Base-by-base conservation (phyloP, 352 stramenopile species). In the Globisporangium acanthophoron region DNA sequence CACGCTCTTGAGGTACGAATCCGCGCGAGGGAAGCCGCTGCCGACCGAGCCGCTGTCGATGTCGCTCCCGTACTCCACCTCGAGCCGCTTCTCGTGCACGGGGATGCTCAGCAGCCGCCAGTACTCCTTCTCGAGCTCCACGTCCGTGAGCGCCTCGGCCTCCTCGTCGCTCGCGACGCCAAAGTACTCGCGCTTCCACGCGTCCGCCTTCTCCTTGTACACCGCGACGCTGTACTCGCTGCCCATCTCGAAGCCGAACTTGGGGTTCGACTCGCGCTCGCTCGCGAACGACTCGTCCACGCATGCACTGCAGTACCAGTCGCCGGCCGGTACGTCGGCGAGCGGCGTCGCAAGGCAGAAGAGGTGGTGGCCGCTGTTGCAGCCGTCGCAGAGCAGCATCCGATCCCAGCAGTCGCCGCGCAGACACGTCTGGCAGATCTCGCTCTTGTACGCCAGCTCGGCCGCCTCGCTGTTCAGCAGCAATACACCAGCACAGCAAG, bases 11-110 rank as follows among this genome's bases (percentile, higher is more conserved):
- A 70, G 50, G 57, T 74, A 81, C 7, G 78, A 64, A 58, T 93
- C 83, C 5, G 66, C 16, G 3, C 76, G 75, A 31, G 87, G 90
- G 41, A 98, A 98, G 3, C 85, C 92, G 29, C 87, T 96, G 20
- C 92, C 92, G 31, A 88, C 76, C 0, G 78, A 60, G 3, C 82
- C 79, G 24, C 79, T 97, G 62, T 98, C 92, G 8, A 98, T 78
- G 47, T 98, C 92, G 46, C 90, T 97, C 7, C 92, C 92, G 45
- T 98, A 98, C 41, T 96, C 85, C 13, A 97, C 90, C 53, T 96
- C 84, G 1, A 96, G 70, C 5, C 89, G 77, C 37, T 88, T 78
- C 18, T 90, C 83, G 24, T 90, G 79, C 13, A 82, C 60, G 0
- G 83, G 81, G n/a, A 80, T 88, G 21, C 85, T 80, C 15, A 97